Evolutionary conservation across 768 basidiomycete genomes (phyloP).

Genomic region (Porphyrellus cyaneotinctus): DNA sequence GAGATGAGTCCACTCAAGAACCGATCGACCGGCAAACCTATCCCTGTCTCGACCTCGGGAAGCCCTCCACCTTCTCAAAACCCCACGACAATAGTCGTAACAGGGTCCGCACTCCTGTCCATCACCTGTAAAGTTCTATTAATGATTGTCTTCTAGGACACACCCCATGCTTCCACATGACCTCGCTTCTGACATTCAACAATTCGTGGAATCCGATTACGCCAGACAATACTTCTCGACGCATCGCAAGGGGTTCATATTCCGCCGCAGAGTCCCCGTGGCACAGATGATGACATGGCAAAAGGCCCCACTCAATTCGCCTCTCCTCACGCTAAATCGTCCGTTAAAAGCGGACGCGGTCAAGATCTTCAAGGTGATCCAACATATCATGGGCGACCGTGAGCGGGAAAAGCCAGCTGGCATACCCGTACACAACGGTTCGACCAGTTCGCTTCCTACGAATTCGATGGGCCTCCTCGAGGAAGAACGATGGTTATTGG

Average conservation of each 20-base stretch:
- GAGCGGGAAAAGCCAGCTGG: constrained; percentile 63
- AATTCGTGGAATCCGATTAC: constrained; percentile 83
- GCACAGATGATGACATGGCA: constrained; percentile 92
- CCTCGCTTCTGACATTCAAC: constrained; percentile 79
- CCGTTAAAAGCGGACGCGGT: constrained; percentile 71
- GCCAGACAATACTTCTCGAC: constrained; percentile 87
- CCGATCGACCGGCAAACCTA: constrained; percentile 57
- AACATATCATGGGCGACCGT: constrained; percentile 91
- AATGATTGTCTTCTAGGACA: constrained; percentile 41
- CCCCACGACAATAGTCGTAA: constrained; percentile 48
- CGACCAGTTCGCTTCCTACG: constrained; percentile 40
- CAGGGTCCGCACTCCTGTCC: constrained; percentile 49
- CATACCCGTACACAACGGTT: constrained; percentile 42
- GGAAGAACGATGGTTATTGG: constrained; percentile 83
- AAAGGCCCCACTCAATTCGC: constrained; percentile 67
- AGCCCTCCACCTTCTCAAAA: constrained; percentile 23
- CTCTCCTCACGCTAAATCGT: constrained; percentile 69
- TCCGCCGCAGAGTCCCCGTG: constrained; percentile 75
- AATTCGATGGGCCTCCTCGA: constrained; percentile 56
- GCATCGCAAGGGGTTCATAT: constrained; percentile 85
- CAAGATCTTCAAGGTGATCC: constrained; percentile 83
- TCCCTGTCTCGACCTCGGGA: constrained; percentile 45
- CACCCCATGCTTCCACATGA: constrained; percentile 78
- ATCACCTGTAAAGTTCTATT: neutral
- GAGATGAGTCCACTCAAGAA: constrained; percentile 76